phyloP scores from a whole-genome alignment of 495 filamentous ascomycete genomes.

The Aspergillus panamensis region DNA sequence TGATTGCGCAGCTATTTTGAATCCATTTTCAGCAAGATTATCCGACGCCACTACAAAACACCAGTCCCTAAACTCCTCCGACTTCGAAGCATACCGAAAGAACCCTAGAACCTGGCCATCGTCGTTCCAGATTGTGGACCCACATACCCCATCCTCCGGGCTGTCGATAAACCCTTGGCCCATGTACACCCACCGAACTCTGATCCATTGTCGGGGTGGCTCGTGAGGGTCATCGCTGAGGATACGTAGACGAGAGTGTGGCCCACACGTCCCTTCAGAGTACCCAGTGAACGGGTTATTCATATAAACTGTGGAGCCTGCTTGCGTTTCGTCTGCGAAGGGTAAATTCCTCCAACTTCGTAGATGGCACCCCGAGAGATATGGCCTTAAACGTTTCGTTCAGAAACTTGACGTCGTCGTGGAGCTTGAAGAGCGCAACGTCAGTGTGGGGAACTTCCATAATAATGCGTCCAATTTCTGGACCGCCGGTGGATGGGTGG shows the following conservation, averaged over 20 bases:
- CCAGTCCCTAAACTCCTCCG: background rate
- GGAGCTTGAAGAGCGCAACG: conserved; percentile 8
- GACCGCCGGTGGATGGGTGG: conserved; percentile 1
- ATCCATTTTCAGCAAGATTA: background rate
- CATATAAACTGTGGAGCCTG: conserved; percentile 4
- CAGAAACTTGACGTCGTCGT: conserved; percentile 5
- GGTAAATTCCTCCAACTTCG: conserved; percentile 1
- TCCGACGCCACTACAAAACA: background rate
- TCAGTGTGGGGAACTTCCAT: conserved; percentile 8
- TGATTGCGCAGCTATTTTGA: background rate
- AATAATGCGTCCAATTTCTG: conserved; percentile 10
- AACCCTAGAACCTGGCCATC: conserved; percentile 9
- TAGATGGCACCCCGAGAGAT: background rate
- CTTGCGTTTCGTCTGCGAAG: background rate
- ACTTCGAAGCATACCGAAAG: conserved; percentile 10
- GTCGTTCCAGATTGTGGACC: conserved; percentile 10
- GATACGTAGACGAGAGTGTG: conserved; percentile 6
- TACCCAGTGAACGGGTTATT: conserved; percentile 7
- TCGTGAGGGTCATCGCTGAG: conserved; percentile 4
- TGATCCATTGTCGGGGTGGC: background rate
- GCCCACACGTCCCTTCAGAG: conserved; percentile 1
- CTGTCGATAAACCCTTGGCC: background rate
- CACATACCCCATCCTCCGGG: background rate
- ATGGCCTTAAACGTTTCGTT: conserved; percentile 5
- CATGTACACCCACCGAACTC: background rate